Conservation (phyloP, 2,329 filamentous ascomycete species). For the Ascochyta viciae-villosae region DNA sequence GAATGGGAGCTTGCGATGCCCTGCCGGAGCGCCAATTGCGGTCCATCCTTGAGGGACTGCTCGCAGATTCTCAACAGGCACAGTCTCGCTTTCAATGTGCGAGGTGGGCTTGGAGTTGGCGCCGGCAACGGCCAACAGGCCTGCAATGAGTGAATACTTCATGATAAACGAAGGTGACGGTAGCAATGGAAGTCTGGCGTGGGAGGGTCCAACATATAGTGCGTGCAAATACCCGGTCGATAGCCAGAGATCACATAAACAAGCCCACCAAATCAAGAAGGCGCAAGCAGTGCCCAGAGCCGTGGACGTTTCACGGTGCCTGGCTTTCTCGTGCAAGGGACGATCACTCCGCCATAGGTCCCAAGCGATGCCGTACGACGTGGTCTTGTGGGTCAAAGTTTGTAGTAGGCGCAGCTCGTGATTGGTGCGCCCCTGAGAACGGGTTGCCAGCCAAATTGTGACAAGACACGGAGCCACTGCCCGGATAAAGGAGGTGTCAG, state of each 20-base stretch:
- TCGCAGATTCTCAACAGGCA: constrained; percentile 40
- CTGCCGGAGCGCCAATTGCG: constrained; percentile 42
- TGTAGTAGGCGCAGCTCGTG: not conserved
- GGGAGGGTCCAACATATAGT: constrained; percentile 8
- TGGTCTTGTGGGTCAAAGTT: constrained; percentile 10
- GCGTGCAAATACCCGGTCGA: constrained; percentile 1
- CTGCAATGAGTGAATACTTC: constrained; percentile 41
- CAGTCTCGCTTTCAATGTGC: constrained; percentile 35
- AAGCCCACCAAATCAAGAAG: constrained; percentile 25
- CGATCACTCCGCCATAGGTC: constrained; percentile 11
- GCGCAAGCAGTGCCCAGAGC: constrained; percentile 16
- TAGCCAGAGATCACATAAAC: constrained; percentile 25
- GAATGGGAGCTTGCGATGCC: constrained; percentile 44
- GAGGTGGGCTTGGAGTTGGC: constrained; percentile 37
- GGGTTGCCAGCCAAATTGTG: constrained; percentile 5
- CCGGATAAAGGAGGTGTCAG: constrained; percentile 8
- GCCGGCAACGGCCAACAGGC: constrained; percentile 42
- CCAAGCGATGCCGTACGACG: constrained; percentile 17
- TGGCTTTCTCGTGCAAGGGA: constrained; percentile 15
- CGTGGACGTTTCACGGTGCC: constrained; percentile 10
- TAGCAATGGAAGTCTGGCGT: not conserved
- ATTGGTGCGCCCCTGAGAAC: constrained; percentile 13
- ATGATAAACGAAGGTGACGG: constrained; percentile 22
- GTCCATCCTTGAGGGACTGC: constrained; percentile 47
- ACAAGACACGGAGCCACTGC: constrained; percentile 2